These are phyloP conservation scores for Raddia distichophylla DNA, from an alignment of 176 grass and related monocot species.

Conservation along the genomic window DNA sequence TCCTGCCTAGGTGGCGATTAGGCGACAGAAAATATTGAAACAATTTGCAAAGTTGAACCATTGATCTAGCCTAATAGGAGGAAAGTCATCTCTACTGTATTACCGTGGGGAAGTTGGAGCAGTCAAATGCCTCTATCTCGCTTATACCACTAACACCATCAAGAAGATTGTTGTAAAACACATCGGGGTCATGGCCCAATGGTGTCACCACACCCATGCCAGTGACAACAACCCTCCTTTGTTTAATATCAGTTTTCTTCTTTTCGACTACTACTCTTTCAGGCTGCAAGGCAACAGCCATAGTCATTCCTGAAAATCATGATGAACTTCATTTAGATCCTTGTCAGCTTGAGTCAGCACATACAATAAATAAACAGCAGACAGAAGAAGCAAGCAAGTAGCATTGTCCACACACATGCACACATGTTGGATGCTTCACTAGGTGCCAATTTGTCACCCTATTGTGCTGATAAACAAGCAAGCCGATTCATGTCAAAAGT, in stretches of 20 bases:
- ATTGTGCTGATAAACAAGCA: neutral
- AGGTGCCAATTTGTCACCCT: neutral
- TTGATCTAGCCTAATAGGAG: conserved; percentile 23
- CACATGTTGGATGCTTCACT: neutral
- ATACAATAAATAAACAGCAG: conserved; percentile 13
- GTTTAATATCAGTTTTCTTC: conserved; percentile 69
- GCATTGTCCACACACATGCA: conserved; percentile 10
- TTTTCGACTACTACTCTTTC: conserved; percentile 64
- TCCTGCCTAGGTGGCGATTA: too few species aligned
- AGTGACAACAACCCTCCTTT: conserved; percentile 92
- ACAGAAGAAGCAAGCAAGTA: conserved; percentile 7
- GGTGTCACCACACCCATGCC: conserved; percentile 98
- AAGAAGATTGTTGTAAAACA: conserved; percentile 95
- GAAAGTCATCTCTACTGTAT: conserved; percentile 1
- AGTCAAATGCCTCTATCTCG: conserved; percentile 89
- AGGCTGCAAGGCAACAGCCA: conserved; percentile 85
- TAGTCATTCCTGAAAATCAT: conserved; percentile 63
- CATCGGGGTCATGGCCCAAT: conserved; percentile 91
- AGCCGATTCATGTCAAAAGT: neutral
- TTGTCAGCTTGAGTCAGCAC: conserved; percentile 25
- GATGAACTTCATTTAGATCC: conserved; percentile 31
- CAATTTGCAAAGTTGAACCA: conserved; percentile 28
- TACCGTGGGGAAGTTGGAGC: conserved; percentile 96
- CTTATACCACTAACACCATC: conserved; percentile 88
- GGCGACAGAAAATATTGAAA: conserved; percentile 4